A percentile compares a stretch with the other conserved stretches of the same genome.
phyloP scores from a whole-genome alignment of 2,329 filamentous ascomycete species.

The Furcasterigmium sp. region DNA sequence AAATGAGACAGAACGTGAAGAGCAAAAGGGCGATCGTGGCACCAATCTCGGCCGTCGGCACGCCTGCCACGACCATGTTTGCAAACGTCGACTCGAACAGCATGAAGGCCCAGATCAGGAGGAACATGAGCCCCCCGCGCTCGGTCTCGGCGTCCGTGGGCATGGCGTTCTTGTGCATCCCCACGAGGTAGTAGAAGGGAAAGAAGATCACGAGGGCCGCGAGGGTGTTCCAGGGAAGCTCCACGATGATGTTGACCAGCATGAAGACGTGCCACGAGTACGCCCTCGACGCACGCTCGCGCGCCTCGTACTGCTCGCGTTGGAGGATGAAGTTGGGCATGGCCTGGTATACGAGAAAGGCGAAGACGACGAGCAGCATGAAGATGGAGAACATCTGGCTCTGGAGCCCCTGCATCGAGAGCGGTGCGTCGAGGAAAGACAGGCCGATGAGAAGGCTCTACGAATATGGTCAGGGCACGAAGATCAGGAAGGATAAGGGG shows the following conservation, averaged over 20 bases:
- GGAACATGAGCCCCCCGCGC: constrained; percentile 57
- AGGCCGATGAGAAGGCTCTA: constrained; percentile 59
- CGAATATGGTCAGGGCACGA: neutral
- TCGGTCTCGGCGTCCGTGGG: constrained; percentile 6
- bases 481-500: neutral
- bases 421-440: constrained; percentile 53
- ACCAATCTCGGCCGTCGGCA: constrained; percentile 57
- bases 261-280: constrained; percentile 65
- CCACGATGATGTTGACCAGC: constrained; percentile 59
- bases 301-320: constrained; percentile 61
- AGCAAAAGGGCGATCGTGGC: constrained; percentile 57
- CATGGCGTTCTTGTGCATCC: constrained; percentile 48
- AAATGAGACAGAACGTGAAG: constrained; percentile 57
- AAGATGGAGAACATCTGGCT: constrained; percentile 64
- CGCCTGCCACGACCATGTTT: constrained; percentile 55
- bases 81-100: constrained; percentile 62
- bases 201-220: constrained; percentile 57
- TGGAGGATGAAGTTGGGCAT: constrained; percentile 65
- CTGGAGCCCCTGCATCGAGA: constrained; percentile 56
- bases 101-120: constrained; percentile 57
- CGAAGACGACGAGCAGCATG: constrained; percentile 61
- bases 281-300: constrained; percentile 58
- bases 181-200: constrained; percentile 62
- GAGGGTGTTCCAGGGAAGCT: constrained; percentile 62
- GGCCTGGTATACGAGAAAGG: constrained; percentile 51